Evolutionary conservation across 2,329 filamentous ascomycete species (phyloP), one percentile per base, ranked within the genome.

Genomic region (Diaporthe batatas): DNA sequence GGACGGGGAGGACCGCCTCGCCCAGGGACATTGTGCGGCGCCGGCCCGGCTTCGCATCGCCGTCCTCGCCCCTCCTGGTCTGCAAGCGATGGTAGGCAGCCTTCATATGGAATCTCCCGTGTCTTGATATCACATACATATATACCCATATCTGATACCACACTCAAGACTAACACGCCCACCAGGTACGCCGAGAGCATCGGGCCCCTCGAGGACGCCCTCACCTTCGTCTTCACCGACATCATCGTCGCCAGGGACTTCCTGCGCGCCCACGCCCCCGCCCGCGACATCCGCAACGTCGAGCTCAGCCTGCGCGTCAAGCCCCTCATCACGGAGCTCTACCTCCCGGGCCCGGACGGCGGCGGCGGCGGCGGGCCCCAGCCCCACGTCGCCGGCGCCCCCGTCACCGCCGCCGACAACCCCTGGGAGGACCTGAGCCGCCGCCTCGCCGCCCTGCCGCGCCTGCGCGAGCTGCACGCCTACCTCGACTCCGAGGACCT

Each of bases 81-180:
- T 81, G 79, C 74, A 80, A 79, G 68, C 75, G 73, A 42, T 77
- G 79, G 79, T 80, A n/a, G n/a, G n/a, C n/a, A n/a, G n/a, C n/a
- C n/a, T n/a, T n/a, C n/a, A n/a, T n/a, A n/a, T n/a, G n/a, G n/a
- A n/a, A n/a, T 29, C 29, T 29, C 29, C 29, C 5, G 29, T 5
- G 29, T 29, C 29, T 29, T 29, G 5, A 29, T 29, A 29, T 29
- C 29, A 29, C 29, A 29, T 29, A 5, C 29, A 29, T 29, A 29
- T 29, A 29, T 5, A 29, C 5, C 2, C 29, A 29, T 29, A 29
- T 29, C 29, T 29, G 29, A 29, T 29, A 29, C 5, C 2, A 29
- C 5, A 29, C 29, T 3, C 29, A 29, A 29, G 12, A 36, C 69
- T 70, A 11, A 75, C 71, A 23, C 23, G 6, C n/a, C 2, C 1